Conservation (phyloP, 805 yeast genomes). For the Schwanniomyces occidentalis region DNA sequence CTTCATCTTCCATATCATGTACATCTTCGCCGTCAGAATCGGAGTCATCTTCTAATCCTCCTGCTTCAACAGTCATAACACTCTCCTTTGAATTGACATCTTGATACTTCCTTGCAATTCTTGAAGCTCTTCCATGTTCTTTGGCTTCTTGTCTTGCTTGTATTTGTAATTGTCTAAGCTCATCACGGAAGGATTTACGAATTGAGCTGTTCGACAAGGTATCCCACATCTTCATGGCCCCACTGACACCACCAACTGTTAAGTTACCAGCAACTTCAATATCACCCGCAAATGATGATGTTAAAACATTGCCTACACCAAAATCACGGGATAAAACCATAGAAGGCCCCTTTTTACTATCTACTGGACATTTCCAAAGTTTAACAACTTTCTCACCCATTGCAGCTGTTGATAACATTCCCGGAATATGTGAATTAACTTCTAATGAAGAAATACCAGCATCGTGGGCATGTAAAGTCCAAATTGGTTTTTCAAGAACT, state of each 20-base stretch:
- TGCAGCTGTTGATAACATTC: conserved; percentile 81
- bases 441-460: conserved; percentile 85
- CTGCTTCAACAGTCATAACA: conserved; percentile 63
- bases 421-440: conserved; percentile 64
- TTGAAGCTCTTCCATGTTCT: conserved; percentile 58
- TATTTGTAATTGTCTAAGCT: conserved; percentile 53
- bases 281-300: conserved; percentile 83
- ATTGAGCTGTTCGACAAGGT: conserved; percentile 79
- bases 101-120: conserved; percentile 73
- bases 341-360: conserved; percentile 56
- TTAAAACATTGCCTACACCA: conserved; percentile 89
- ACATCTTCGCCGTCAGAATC: conserved; percentile 50
- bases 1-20: conserved; percentile 21
- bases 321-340: conserved; percentile 90
- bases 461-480: conserved; percentile 98
- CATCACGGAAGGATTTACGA: conserved; percentile 63
- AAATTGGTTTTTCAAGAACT: conserved; percentile 64
- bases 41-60: conserved; percentile 54
- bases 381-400: conserved; percentile 87
- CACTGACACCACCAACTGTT: conserved; percentile 82
- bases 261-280: conserved; percentile 81
- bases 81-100: conserved; percentile 49
- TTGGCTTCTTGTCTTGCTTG: conserved; percentile 60
- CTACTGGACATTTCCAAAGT: conserved; percentile 74
- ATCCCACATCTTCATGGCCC: conserved; percentile 91